Conservation (phyloP, 148 eudicot genomes). For the Amaranthus hypochondriacus region DNA sequence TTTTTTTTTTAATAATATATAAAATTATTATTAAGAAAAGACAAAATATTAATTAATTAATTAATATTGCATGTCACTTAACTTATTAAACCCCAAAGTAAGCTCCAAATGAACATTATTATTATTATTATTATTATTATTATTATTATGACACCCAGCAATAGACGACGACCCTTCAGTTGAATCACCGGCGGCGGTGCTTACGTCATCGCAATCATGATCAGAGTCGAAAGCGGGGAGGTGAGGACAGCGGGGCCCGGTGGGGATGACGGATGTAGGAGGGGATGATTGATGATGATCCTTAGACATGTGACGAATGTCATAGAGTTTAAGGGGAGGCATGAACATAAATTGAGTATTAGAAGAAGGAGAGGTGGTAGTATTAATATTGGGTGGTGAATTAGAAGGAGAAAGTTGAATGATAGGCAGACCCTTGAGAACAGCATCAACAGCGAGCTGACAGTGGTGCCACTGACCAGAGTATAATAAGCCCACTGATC, state of each 20-base stretch:
- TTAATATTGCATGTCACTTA: constrained; percentile 1
- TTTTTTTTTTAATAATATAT: background rate
- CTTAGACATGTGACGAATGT: constrained; percentile 45
- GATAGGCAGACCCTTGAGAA: constrained; percentile 48
- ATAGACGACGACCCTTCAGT: constrained; percentile 28
- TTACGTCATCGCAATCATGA: constrained; percentile 14
- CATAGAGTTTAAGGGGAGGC: constrained; percentile 34
- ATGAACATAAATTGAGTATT: constrained; percentile 8
- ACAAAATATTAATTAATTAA: background rate
- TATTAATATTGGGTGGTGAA: background rate
- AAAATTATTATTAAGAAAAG: background rate
- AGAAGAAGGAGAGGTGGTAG: constrained; percentile 8
- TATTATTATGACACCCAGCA: no score
- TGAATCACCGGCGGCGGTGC: constrained; percentile 39
- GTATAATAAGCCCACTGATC: constrained; percentile 56
- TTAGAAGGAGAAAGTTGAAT: constrained; percentile 18
- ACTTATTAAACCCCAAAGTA: constrained; percentile 25
- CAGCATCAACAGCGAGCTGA: constrained; percentile 64
- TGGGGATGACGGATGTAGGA: constrained; percentile 2
- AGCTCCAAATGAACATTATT: constrained; percentile 22
- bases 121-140: no score
- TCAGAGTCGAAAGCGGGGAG: constrained; percentile 1
- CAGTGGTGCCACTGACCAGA: constrained; percentile 62
- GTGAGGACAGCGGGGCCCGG: constrained; percentile 17
- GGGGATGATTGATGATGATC: background rate